A percentile compares a stretch with the other conserved stretches of the same genome.
Evolutionary conservation across 176 grass and related monocot genomes (phyloP).

Genomic region (Puccinellia tenuiflora): DNA sequence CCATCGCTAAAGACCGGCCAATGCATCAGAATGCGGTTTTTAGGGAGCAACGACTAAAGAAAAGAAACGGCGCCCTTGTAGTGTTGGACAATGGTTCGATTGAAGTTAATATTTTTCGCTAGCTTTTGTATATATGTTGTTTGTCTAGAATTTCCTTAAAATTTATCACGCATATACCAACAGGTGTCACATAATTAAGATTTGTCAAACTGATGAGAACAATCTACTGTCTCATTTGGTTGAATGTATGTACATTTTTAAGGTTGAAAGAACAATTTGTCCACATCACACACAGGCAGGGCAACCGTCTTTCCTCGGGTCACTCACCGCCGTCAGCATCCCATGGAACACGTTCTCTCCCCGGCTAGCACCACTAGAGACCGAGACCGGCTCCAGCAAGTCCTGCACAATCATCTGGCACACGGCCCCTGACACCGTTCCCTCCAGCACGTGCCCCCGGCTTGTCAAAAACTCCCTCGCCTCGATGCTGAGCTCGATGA

Average conservation of each 20-base stretch:
- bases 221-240: neutral
- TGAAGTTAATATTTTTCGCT: too few species aligned
- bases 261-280: neutral
- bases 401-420: conserved; percentile 82
- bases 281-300: conserved; percentile 51
- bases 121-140: too few species aligned
- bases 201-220: neutral
- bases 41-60: too few species aligned
- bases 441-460: conserved; percentile 39
- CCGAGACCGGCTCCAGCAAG: conserved; percentile 14
- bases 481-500: conserved; percentile 35
- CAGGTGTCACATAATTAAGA: neutral
- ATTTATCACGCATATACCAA: too few species aligned
- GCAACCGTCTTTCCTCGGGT: conserved; percentile 73
- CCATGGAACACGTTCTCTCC: conserved; percentile 39
- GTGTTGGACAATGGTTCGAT: too few species aligned
- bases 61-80: too few species aligned
- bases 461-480: conserved; percentile 47
- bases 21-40: too few species aligned
- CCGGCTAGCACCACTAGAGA: neutral
- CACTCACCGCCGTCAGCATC: conserved; percentile 80
- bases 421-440: conserved; percentile 30
- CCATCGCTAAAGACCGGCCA: too few species aligned
- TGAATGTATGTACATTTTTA: neutral
- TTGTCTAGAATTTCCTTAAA: too few species aligned